Percentiles rank a stretch among this genome's conserved stretches.
These are phyloP conservation scores for Botrytis sinoallii DNA, from an alignment of 2,329 filamentous ascomycete genomes.

Conservation along the genomic window DNA sequence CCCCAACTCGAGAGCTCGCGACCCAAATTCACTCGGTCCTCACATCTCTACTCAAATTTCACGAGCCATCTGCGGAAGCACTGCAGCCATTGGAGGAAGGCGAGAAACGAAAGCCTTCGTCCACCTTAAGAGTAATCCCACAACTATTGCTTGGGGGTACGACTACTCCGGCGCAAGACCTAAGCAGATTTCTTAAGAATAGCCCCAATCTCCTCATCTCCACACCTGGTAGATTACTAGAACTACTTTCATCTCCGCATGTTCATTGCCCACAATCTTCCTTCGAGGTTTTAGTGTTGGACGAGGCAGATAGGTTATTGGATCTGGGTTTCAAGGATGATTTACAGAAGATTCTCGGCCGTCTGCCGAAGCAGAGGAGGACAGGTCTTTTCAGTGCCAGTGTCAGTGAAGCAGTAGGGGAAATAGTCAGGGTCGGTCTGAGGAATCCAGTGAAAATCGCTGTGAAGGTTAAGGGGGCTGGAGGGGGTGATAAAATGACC, in stretches of 20 bases:
- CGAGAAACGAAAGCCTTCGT: slow-evolving; percentile 48
- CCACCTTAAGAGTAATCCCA: slow-evolving; percentile 63
- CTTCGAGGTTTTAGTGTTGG: slow-evolving; percentile 88
- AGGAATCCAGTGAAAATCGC: slow-evolving; percentile 93
- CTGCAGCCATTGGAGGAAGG: slow-evolving; percentile 54
- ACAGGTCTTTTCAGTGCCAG: slow-evolving; percentile 94
- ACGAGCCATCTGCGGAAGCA: slow-evolving; percentile 70
- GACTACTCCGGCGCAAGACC: slow-evolving; percentile 77
- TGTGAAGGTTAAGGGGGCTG: slow-evolving; percentile 81
- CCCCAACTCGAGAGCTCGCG: slow-evolving; percentile 89
- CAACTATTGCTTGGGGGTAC: slow-evolving; percentile 85
- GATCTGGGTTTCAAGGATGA: slow-evolving; percentile 94
- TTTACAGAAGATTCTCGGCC: slow-evolving; percentile 76
- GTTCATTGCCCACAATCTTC: slow-evolving; percentile 85
- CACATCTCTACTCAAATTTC: slow-evolving; percentile 73
- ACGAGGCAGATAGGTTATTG: slow-evolving; percentile 89
- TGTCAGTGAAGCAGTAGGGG: slow-evolving; percentile 90
- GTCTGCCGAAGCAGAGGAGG: slow-evolving; percentile 86
- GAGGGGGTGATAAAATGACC: slow-evolving; percentile 79
- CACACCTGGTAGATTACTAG: slow-evolving; percentile 84
- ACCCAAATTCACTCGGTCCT: slow-evolving; percentile 86
- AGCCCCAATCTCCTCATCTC: slow-evolving; percentile 88
- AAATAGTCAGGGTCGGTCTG: slow-evolving; percentile 87
- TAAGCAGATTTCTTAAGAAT: slow-evolving; percentile 77
- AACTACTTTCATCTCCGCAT: slow-evolving; percentile 80